Conservation (phyloP, 768 basidiomycete genomes). For the Amanita thiersii region DNA sequence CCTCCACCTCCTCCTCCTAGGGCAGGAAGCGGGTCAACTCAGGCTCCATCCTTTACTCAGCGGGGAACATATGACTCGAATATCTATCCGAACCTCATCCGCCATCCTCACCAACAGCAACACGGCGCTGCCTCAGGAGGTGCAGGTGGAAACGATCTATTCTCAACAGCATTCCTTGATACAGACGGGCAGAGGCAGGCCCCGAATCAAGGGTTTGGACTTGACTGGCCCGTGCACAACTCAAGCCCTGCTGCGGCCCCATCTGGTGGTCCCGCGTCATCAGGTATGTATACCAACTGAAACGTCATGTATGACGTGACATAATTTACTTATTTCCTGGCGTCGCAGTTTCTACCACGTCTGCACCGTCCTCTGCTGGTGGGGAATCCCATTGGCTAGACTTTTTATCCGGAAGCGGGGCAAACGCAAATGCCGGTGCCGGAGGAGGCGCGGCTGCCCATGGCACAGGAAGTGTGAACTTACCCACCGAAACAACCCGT, state of each 20-base stretch:
- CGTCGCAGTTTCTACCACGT: slow-evolving; percentile 5
- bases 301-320: too few species aligned
- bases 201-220: slow-evolving; percentile 13
- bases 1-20: slow-evolving; percentile 1
- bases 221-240: slow-evolving; percentile 30
- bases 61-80: slow-evolving; percentile 4
- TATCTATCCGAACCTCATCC: slow-evolving; percentile 7
- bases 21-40: too few species aligned
- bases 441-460: too few species aligned
- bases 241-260: too few species aligned
- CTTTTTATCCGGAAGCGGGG: slow-evolving; percentile 18
- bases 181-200: slow-evolving; percentile 16
- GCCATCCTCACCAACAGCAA: slow-evolving; percentile 6
- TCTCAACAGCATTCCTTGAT: slow-evolving; percentile 20
- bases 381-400: slow-evolving; percentile 21
- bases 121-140: not conserved
- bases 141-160: slow-evolving; percentile 11
- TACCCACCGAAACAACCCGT: too few species aligned
- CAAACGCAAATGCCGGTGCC: slow-evolving; percentile 1
- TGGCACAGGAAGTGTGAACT: too few species aligned
- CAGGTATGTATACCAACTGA: slow-evolving; percentile 16
- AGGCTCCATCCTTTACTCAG: slow-evolving; percentile 3
- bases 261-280: slow-evolving; percentile 12
- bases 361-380: slow-evolving; percentile 8
- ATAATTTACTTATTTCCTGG: too few species aligned